Evolutionary conservation across 805 yeast species (phyloP), one percentile per base, ranked within the genome.

Genomic region (Candida pseudoglaebosa): DNA sequence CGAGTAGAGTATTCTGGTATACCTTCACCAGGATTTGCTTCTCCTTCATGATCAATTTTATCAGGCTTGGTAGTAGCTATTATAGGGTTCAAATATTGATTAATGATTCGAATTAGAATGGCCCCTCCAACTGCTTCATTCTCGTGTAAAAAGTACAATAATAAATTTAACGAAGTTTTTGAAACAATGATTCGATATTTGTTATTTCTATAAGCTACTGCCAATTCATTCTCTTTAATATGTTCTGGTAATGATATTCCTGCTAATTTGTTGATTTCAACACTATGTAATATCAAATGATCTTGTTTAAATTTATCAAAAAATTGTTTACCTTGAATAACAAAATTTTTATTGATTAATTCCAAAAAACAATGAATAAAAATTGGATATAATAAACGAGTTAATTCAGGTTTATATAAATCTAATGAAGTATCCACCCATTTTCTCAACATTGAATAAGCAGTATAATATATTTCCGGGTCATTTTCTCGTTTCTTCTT

Each of bases 401-500:
- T 76, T 43, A 93, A 71, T 60, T 93, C 97, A 13, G 95, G 89
- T 61, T 78, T 84, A 62, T 93, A 93, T 62, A 93, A 73, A 59
- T 91, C 99, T 50, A 93, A 71, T 0, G 96, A 88, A 13, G 87
- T 74, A 49, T 88, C 95, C 29, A 87, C 85, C 98, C 98, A 93
- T 36, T 81, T 80, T 45, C 85, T 76, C 45, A 89, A 74, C 58
- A 87, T 73, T 13, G 81, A 69, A 62, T 89, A 93, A 1, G 95
- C 96, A 33, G 87, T 72, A n/a, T 74, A 68, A 58, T 85, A 90
- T 41, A 78, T 71, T 22, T 78, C 82, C 1, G 95, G 90, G 38
- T 80, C 72, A 71, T 47, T 77, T 70, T 57, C 75, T 55, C 62
- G 61, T 54, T 61, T 64, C 40, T 57, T 59, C 44, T 58, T 62